Conservation (phyloP, 2,329 filamentous ascomycete genomes). For the Pyrenochaeta sp. region DNA sequence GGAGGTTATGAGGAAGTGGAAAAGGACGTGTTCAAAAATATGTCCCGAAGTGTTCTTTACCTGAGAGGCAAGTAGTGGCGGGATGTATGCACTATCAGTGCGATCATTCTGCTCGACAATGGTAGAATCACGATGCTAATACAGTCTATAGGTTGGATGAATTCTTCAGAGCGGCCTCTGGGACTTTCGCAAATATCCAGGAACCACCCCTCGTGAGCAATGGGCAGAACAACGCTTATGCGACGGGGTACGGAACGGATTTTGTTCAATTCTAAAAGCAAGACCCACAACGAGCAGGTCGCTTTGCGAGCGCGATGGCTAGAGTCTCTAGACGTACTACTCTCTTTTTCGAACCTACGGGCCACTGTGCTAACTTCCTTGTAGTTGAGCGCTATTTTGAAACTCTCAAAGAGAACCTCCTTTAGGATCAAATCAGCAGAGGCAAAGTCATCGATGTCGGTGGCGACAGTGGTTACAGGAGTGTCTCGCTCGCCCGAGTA, state of each 20-base stretch:
- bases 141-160: conserved; percentile 27
- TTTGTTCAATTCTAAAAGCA: conserved; percentile 37
- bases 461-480: conserved; percentile 32
- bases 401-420: conserved; percentile 31
- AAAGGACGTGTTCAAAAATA: conserved; percentile 28
- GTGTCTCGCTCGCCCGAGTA: conserved; percentile 25
- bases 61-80: conserved; percentile 14
- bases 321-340: conserved; percentile 23
- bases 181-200: conserved; percentile 16
- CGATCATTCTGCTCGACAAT: not conserved
- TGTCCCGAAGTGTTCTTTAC: conserved; percentile 12
- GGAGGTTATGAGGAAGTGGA: conserved; percentile 24
- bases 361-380: conserved; percentile 16
- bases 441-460: conserved; percentile 41
- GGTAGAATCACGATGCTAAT: not conserved
- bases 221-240: conserved; percentile 24
- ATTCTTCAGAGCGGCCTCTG: conserved; percentile 35
- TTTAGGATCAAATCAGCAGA: conserved; percentile 28
- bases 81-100: conserved; percentile 22
- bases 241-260: conserved; percentile 22
- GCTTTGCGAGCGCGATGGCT: conserved; percentile 42
- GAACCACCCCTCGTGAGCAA: conserved; percentile 6
- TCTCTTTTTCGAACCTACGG: too few species aligned
- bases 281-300: conserved; percentile 25
- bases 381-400: too few species aligned